Conservation (phyloP, 805 yeast genomes). For the Tetrapisispora fleetii region DNA sequence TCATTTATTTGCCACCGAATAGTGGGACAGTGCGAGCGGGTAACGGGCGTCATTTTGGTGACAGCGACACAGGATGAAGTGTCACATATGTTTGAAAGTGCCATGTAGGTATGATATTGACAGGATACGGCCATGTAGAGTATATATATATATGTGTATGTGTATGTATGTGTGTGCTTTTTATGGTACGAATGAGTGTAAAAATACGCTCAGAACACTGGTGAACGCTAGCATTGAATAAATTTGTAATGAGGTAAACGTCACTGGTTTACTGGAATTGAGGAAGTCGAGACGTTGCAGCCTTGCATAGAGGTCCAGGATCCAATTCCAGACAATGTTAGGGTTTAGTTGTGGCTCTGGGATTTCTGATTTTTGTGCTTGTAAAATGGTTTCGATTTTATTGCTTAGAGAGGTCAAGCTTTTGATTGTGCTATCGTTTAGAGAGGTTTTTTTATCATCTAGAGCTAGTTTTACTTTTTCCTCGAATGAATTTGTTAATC, state of each 20-base stretch:
- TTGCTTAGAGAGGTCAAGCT: not conserved
- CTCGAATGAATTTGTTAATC: conserved; percentile 77
- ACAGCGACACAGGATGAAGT: not conserved
- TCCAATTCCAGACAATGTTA: not conserved
- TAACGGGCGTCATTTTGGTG: not conserved
- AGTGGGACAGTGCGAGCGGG: not conserved
- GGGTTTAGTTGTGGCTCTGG: not conserved
- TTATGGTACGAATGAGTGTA: not conserved
- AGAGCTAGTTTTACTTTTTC: conserved; percentile 55
- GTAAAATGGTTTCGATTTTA: not conserved
- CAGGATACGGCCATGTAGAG: not conserved
- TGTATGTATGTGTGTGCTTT: not conserved
- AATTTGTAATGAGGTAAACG: not conserved
- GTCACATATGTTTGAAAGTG: not conserved
- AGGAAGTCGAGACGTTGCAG: too few species aligned
- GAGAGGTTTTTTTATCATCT: conserved; percentile 19
- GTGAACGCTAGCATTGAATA: not conserved
- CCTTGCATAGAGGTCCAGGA: not conserved
- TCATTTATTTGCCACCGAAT: not conserved
- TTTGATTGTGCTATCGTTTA: not conserved
- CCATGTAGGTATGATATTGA: not conserved
- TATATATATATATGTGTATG: not conserved
- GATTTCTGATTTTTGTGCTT: not conserved
- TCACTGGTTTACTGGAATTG: not conserved
- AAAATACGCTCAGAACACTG: not conserved